Evolutionary conservation across 176 grass and related monocot genomes (phyloP), one percentile per base, ranked within the genome.

Genomic region (Carex scoparia): DNA sequence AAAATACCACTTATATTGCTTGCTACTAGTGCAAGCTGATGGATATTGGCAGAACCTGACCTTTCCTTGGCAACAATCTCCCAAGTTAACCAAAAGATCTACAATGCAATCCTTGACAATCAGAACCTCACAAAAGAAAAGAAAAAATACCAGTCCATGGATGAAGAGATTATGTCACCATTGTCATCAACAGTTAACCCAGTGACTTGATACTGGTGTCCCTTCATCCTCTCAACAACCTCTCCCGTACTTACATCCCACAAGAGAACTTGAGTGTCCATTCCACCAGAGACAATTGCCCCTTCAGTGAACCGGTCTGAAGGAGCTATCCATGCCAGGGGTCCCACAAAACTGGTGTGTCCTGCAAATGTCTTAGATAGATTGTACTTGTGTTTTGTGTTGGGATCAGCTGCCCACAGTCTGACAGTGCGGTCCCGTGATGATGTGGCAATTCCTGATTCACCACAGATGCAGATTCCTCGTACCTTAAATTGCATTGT

Each of bases 151-250:
- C 93, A 95, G 81, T 98, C 96, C 76, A 98, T 86, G 42, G 96
- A 95, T 84, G 96, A 98, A 63, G 96, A 98, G 53, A 98, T 93
- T 15, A 95, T 90, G 67, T 98, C 96, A 4, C 96, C 91, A 12
- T 95, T 98, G 80, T 90, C 84, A 81, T 98, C 93, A 12, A 98
- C 54, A 79, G 87, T 86, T 30, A 98, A 89, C 46, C 96, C 90
- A 72, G 96, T 98, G 59, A 98, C 89, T 88, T 98, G 96, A 66
- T 90, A 95, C 83, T 84, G 65, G 56, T 98, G 93, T 0, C 96
- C 96, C 77, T 62, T 95, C 96, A 98, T 89, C 65, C 76, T 98
- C 78, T 92, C 87, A 13, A 56, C 81, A 33, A 91, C 65, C 84
- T 93, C 93, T 85, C 91, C 96, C 68, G 31, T 98, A 0, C 16